phyloP scores from a whole-genome alignment of 805 yeast genomes.

The Nakazawaea populi region DNA sequence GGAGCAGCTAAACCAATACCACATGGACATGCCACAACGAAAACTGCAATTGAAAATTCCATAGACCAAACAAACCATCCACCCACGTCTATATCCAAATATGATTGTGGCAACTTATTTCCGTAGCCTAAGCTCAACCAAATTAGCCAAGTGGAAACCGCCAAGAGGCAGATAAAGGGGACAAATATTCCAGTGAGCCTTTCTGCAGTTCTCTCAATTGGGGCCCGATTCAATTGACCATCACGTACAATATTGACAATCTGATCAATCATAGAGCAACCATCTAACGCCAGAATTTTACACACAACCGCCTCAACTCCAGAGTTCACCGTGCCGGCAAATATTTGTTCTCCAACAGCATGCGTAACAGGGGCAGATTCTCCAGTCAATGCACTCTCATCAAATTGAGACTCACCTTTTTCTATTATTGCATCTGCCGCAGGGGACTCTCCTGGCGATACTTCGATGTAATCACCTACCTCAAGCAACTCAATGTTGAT shows the following conservation, averaged over 20 bases:
- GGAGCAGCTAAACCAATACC: conserved; percentile 85
- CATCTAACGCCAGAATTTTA: conserved; percentile 50
- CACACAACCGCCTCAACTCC: conserved; percentile 53
- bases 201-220: conserved; percentile 69
- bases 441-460: conserved; percentile 54
- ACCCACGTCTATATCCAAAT: conserved; percentile 60
- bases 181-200: conserved; percentile 65
- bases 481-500: conserved; percentile 42
- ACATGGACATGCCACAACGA: conserved; percentile 83
- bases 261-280: conserved; percentile 62
- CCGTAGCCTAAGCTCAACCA: conserved; percentile 58
- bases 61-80: conserved; percentile 78
- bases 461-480: conserved; percentile 41
- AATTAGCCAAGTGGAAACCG: conserved; percentile 59
- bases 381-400: conserved; percentile 59
- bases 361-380: conserved; percentile 57
- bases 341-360: conserved; percentile 56
- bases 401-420: conserved; percentile 44
- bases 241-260: conserved; percentile 65
- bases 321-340: conserved; percentile 65
- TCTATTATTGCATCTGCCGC: conserved; percentile 50
- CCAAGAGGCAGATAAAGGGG: conserved; percentile 57
- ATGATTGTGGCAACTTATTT: conserved; percentile 46
- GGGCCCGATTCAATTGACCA: conserved; percentile 69
- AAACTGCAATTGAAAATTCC: conserved; percentile 72